phyloP scores from a whole-genome alignment of 148 eudicot species.

The Gaultheria prostrata region DNA sequence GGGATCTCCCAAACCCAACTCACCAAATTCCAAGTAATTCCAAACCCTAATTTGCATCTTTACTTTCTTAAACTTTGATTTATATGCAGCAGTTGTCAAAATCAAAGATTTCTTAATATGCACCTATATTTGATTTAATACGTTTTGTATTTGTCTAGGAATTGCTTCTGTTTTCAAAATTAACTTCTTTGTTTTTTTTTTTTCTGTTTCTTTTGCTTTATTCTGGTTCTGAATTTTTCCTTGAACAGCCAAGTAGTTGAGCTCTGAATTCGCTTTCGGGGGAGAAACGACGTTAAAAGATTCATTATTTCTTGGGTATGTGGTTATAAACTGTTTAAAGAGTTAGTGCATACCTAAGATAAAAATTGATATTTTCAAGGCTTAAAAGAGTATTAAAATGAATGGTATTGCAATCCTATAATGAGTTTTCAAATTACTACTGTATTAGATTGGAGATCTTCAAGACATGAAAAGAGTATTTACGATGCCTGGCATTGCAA shows the following conservation, averaged over 20 bases:
- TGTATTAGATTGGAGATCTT: too few species aligned
- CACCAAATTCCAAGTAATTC: slow-evolving; percentile 59
- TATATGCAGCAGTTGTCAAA: not conserved
- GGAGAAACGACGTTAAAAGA: not conserved
- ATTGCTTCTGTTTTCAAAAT: not conserved
- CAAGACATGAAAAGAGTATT: too few species aligned
- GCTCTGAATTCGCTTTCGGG: not conserved
- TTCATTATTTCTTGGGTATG: not conserved
- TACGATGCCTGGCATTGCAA: not conserved
- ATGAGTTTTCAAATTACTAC: too few species aligned
- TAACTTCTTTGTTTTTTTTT: not conserved
- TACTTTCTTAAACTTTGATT: not conserved
- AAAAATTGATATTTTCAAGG: not conserved
- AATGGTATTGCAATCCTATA: not conserved
- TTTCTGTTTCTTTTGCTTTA: not conserved
- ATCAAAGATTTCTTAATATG: too few species aligned
- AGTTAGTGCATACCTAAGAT: not conserved
- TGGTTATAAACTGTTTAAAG: not conserved
- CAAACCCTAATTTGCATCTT: not conserved
- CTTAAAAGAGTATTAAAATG: not conserved
- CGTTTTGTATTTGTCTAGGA: not conserved
- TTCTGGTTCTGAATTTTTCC: not conserved
- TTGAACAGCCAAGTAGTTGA: not conserved
- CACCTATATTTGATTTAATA: not conserved
- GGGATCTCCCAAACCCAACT: slow-evolving; percentile 51